Conservation (phyloP, 306 rosid species). For the Cucumis cinereus region DNA sequence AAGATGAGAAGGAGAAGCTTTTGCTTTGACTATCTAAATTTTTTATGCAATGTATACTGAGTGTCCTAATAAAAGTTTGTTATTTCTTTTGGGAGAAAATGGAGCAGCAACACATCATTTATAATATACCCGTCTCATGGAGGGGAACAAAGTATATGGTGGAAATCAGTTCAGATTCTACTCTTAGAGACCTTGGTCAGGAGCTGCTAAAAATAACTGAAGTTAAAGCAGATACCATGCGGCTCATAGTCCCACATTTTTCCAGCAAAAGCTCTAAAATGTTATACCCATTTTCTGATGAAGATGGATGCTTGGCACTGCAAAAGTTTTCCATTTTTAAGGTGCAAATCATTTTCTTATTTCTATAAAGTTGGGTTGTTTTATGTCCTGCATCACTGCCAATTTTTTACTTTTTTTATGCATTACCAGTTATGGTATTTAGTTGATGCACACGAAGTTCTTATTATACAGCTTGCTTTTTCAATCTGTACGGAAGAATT, state of each 20-base stretch:
- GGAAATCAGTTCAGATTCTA: constrained; percentile 35
- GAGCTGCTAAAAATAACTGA: constrained; percentile 47
- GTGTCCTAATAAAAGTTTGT: background rate
- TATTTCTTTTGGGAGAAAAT: constrained; percentile 41
- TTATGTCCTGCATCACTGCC: background rate
- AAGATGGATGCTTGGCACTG: constrained; percentile 50
- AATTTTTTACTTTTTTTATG: background rate
- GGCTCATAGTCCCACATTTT: constrained; percentile 54
- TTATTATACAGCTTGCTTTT: background rate
- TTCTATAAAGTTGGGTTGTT: background rate
- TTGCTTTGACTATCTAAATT: background rate
- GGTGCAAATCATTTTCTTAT: constrained; percentile 23
- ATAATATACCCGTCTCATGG: constrained; percentile 47
- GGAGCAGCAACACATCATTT: constrained; percentile 27
- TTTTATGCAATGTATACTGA: background rate
- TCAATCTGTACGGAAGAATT: background rate
- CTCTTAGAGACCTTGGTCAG: constrained; percentile 65
- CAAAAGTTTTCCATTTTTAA: constrained; percentile 45
- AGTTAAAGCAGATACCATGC: constrained; percentile 71
- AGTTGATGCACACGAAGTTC: background rate
- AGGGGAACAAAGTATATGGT: constrained; percentile 57
- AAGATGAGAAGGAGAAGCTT: background rate
- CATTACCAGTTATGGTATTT: background rate
- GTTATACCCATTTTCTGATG: constrained; percentile 63
- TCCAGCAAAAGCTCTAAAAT: constrained; percentile 44